These are phyloP conservation scores for Brachypodium distachyon DNA, from an alignment of 202 grass and related monocot species.

Conservation along the genomic window DNA sequence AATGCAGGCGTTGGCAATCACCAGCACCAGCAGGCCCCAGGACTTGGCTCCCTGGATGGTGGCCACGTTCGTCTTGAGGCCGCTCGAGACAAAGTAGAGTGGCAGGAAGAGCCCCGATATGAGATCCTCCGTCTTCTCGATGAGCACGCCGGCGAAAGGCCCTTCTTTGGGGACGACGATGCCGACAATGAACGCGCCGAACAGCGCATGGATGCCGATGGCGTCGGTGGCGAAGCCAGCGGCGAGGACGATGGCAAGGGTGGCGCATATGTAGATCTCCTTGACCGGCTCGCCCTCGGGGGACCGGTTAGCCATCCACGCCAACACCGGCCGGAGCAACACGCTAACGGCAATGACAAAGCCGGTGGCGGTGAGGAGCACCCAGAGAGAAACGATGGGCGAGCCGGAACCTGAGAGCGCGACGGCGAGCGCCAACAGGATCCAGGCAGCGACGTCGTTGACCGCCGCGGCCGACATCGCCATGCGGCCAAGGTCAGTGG, in stretches of 20 bases:
- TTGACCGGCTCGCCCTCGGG: conserved; percentile 61
- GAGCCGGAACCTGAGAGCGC: conserved; percentile 62
- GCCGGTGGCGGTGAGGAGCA: conserved; percentile 45
- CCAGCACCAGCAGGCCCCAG: conserved; percentile 66
- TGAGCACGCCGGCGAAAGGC: conserved; percentile 64
- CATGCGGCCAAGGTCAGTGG: conserved; percentile 65
- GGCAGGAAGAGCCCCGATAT: conserved; percentile 81
- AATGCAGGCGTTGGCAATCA: conserved; percentile 57
- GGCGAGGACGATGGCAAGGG: conserved; percentile 54
- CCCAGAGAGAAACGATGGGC: conserved; percentile 66
- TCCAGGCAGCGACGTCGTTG: conserved; percentile 76
- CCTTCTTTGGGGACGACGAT: conserved; percentile 77
- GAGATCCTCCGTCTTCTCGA: conserved; percentile 84
- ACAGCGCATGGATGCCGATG: conserved; percentile 80
- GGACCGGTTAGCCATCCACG: conserved; percentile 51
- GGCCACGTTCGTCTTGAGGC: conserved; percentile 81
- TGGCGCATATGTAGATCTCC: conserved; percentile 72
- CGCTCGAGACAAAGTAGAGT: conserved; percentile 84
- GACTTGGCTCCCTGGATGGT: conserved; percentile 61
- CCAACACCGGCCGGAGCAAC: conserved; percentile 46
- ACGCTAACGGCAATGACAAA: conserved; percentile 36
- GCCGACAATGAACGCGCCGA: conserved; percentile 71
- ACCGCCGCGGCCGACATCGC: conserved; percentile 84
- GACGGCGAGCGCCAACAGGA: conserved; percentile 71
- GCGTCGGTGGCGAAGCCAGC: conserved; percentile 63